Base-by-base conservation (phyloP, 805 yeast genomes). In the Metschnikowia anglica region DNA sequence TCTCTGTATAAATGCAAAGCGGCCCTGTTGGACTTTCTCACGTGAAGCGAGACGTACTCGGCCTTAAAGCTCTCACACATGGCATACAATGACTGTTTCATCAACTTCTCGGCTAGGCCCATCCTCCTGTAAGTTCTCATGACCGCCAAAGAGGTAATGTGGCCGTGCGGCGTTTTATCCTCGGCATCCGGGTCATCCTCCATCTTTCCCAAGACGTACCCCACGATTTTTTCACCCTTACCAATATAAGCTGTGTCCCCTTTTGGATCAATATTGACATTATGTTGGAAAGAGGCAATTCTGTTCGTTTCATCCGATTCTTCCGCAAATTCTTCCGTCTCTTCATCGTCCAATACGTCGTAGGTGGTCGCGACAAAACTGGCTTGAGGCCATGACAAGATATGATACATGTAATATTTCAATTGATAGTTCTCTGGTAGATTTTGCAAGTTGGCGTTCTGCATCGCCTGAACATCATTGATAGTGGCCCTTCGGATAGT, bases 301-400 rank as follows among this genome's bases (percentile, higher is more conserved):
- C 28, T 26, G 12, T 27, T 36, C 10, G 39, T 18, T 5, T 34
- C 41, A n/a, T 23, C 32, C 11, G 41, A 24, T 5, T 39, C 41
- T 20, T 43, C 47, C 20, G 41, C 49, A n/a, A 42, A 35, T n/a
- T 37, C 40, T 13, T 37, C 48, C 4, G 31, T 16, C 19, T 51
- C 56, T 18, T 53, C 61, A 12, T 50, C 58, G 16, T 54, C 63
- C 29, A 56, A 49, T 19, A 59, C 65, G 49, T 79, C 85, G 20
- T 83, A 79, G 2, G 93, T 83, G 1, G 91, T 84, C 13, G 99
- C 99, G 27, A 93, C 98, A 69, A 83, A 93, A 30, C 96, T 87
- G 11, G 95, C 95, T 62, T 91, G 96, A 2, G 99, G 99, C 99
- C 99, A 93, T 27, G 97, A 83, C 39, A 91, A 69, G 7, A 88